Evolutionary conservation across 106 monocot species (phyloP).

Genomic region (Vanilla planifolia): DNA sequence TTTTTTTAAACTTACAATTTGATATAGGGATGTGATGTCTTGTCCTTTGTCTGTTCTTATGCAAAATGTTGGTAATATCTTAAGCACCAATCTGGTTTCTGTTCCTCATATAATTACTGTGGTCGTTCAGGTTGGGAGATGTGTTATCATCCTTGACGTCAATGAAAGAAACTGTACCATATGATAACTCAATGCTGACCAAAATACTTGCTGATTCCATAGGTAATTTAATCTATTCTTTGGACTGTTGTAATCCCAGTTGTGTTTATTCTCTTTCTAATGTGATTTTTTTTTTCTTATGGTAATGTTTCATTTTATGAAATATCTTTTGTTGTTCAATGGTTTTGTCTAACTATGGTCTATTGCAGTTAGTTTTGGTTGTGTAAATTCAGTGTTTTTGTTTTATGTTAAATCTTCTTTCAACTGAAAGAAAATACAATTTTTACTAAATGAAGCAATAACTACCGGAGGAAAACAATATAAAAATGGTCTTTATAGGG

Average conservation of each 20-base stretch:
- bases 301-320: background rate
- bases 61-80: background rate
- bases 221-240: slow-evolving; percentile 35
- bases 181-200: slow-evolving; percentile 83
- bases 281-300: too few species aligned
- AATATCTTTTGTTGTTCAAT: background rate
- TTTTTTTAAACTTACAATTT: background rate
- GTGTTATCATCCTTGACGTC: slow-evolving; percentile 80
- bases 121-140: slow-evolving; percentile 72
- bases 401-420: too few species aligned
- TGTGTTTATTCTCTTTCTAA: slow-evolving; percentile 1
- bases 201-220: slow-evolving; percentile 78
- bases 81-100: background rate
- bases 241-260: background rate
- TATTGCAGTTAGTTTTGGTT: too few species aligned
- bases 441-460: too few species aligned
- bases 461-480: too few species aligned
- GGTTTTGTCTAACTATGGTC: too few species aligned
- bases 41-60: too few species aligned
- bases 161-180: slow-evolving; percentile 73
- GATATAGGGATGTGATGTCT: too few species aligned
- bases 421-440: too few species aligned
- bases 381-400: too few species aligned
- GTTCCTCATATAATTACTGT: slow-evolving; percentile 9
- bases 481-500: too few species aligned